Conservation (phyloP, 441 rosid species). For the Aquilaria agallochum region DNA sequence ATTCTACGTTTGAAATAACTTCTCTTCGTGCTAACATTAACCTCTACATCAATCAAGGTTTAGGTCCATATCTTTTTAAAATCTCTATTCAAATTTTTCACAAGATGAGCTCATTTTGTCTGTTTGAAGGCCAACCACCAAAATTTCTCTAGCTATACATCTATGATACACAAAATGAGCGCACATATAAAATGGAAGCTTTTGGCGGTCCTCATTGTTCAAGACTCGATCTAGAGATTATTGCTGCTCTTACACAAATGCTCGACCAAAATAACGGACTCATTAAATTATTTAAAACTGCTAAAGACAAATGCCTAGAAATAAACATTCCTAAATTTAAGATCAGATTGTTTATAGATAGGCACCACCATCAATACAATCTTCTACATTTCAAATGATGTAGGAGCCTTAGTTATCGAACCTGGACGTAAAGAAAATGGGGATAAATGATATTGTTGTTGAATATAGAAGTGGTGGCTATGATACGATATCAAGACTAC, state of each 20-base stretch:
- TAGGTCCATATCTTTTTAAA: no score
- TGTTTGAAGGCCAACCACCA: neutral
- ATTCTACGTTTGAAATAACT: neutral
- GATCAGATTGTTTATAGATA: neutral
- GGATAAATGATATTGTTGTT: neutral
- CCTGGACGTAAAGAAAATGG: neutral
- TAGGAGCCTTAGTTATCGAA: neutral
- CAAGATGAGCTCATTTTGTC: no score
- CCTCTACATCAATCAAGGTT: neutral
- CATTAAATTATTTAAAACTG: no score
- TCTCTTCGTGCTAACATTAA: neutral
- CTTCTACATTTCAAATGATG: neutral
- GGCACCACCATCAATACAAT: neutral
- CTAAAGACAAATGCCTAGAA: neutral
- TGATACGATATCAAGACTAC: neutral
- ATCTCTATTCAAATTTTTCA: no score
- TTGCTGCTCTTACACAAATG: neutral
- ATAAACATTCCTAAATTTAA: neutral
- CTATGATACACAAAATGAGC: neutral
- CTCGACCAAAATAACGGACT: neutral
- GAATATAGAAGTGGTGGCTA: neutral
- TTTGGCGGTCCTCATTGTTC: no score
- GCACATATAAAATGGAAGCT: neutral
- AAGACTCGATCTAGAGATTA: neutral
- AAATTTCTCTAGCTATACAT: neutral